Conservation (phyloP, 495 filamentous ascomycete genomes). For the Melanomma pulvis-pyrius region DNA sequence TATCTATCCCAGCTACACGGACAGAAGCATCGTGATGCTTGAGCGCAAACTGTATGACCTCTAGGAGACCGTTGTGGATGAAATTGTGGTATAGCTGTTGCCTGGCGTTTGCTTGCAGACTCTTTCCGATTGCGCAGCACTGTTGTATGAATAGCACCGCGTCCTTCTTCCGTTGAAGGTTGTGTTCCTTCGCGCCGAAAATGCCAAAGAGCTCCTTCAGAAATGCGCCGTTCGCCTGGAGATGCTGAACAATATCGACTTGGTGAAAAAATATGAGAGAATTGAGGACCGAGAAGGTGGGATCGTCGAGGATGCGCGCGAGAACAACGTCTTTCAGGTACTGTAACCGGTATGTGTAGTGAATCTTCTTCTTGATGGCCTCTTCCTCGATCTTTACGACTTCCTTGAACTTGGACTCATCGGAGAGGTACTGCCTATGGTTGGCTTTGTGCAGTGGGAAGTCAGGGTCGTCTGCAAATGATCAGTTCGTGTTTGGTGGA, state of each 20-base stretch:
- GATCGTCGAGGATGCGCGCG: slow-evolving; percentile 93
- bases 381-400: slow-evolving; percentile 88
- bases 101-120: slow-evolving; percentile 78
- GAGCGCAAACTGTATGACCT: slow-evolving; percentile 89
- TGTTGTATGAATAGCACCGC: slow-evolving; percentile 96
- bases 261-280: slow-evolving; percentile 99
- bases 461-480: slow-evolving; percentile 78
- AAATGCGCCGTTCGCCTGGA: slow-evolving; percentile 77
- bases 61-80: slow-evolving; percentile 81
- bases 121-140: slow-evolving; percentile 93
- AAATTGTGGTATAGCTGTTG: slow-evolving; percentile 86
- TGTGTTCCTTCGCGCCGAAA: slow-evolving; percentile 67
- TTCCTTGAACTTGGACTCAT: slow-evolving; percentile 90
- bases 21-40: slow-evolving; percentile 81
- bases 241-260: slow-evolving; percentile 92
- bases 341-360: slow-evolving; percentile 91
- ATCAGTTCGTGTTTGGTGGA: slow-evolving; percentile 1
- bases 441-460: slow-evolving; percentile 99
- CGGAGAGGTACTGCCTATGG: slow-evolving; percentile 88
- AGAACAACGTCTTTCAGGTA: slow-evolving; percentile 99
- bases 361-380: slow-evolving; percentile 84
- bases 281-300: slow-evolving; percentile 96
- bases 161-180: slow-evolving; percentile 80
- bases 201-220: slow-evolving; percentile 88
- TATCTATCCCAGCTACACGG: slow-evolving; percentile 90